Base-by-base conservation (phyloP, 306 rosid species). In the Fragaria nilgerrensis region DNA sequence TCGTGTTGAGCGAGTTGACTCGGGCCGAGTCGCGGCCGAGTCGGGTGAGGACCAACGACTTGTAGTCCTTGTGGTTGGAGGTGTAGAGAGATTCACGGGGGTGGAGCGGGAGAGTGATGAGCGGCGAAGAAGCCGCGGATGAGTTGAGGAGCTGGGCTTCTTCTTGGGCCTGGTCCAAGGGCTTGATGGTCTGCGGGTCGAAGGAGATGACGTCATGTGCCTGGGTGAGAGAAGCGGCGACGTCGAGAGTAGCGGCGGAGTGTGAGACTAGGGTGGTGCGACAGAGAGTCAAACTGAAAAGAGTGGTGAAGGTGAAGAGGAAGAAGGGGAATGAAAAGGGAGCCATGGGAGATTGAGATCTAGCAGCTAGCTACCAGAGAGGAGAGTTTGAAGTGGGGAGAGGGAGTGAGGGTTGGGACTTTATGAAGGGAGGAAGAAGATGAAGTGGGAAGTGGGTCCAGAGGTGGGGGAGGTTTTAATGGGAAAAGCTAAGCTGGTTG, bases 21-120 rank as follows among this genome's bases (percentile, higher is more conserved):
- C 97, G 88, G 77, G 89, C 85, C 1, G 91, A 82, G 84, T 94
- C 98, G n/a, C 96, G 96, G 32, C 52, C 68, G 78, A 96, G 89
- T 19, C 96, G 85, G 19, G 92, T 22, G 2, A 49, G 71, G 17
- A 90, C 72, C 1, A 96, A 74, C 68, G 68, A 74, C 47, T 56
- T 82, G 81, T 90, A 95, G 84, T 85, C 84, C 11, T 50, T 34
- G 78, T 88, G 89, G 1, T 78, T 68, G 59, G 89, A 58, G 53
- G 50, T 78, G 72, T 34, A 52, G 59, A 94, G 70, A 13, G 87
- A 37, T 0, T 78, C 90, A 32, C 97, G 90, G 14, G 97, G 72
- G 77, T 86, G 89, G 20, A 96, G 70, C 0, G 32, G 85, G 4
- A 93, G 45, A 1, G 87, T 68, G 52, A 84, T 48, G 19, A 15